phyloP scores from a whole-genome alignment of 495 filamentous ascomycete genomes.

The Penicillium coprophilum region DNA sequence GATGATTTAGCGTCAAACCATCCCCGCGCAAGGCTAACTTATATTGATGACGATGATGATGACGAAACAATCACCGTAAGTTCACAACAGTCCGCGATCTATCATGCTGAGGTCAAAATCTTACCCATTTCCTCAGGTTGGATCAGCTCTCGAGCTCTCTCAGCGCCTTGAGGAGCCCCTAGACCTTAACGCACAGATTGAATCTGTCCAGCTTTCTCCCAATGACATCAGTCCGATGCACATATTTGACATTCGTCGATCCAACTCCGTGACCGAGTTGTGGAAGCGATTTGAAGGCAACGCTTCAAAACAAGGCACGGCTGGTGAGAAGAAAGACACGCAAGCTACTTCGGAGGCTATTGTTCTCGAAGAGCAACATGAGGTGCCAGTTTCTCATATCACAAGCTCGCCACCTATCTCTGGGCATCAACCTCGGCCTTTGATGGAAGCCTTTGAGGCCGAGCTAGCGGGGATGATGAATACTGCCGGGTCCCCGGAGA shows the following conservation, averaged over 20 bases:
- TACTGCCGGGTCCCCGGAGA: slow-evolving; percentile 22
- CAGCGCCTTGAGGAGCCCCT: slow-evolving; percentile 51
- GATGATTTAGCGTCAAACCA: slow-evolving; percentile 47
- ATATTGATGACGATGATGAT: slow-evolving; percentile 57
- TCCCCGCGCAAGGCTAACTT: slow-evolving; percentile 52
- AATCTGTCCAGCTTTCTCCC: slow-evolving; percentile 14
- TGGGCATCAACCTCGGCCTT: slow-evolving; percentile 28
- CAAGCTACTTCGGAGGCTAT: slow-evolving; percentile 3
- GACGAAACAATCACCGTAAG: slow-evolving; percentile 57
- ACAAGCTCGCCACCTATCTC: slow-evolving; percentile 4
- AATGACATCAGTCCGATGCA: slow-evolving; percentile 36
- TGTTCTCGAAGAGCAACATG: slow-evolving; percentile 1
- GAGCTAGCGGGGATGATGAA: slow-evolving; percentile 49
- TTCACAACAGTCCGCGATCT: background rate
- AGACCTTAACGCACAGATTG: slow-evolving; percentile 8
- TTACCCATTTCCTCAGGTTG: slow-evolving; percentile 39
- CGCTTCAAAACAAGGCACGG: background rate
- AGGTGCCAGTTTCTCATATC: slow-evolving; percentile 2
- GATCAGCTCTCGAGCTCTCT: slow-evolving; percentile 51
- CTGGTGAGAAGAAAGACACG: slow-evolving; percentile 4
- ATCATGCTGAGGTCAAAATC: background rate
- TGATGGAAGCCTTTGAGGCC: slow-evolving; percentile 53
- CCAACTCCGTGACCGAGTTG: slow-evolving; percentile 43
- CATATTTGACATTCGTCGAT: slow-evolving; percentile 50
- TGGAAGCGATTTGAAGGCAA: slow-evolving; percentile 39